Evolutionary conservation across 2,329 filamentous ascomycete genomes (phyloP).

Genomic region (Metarhizium album): DNA sequence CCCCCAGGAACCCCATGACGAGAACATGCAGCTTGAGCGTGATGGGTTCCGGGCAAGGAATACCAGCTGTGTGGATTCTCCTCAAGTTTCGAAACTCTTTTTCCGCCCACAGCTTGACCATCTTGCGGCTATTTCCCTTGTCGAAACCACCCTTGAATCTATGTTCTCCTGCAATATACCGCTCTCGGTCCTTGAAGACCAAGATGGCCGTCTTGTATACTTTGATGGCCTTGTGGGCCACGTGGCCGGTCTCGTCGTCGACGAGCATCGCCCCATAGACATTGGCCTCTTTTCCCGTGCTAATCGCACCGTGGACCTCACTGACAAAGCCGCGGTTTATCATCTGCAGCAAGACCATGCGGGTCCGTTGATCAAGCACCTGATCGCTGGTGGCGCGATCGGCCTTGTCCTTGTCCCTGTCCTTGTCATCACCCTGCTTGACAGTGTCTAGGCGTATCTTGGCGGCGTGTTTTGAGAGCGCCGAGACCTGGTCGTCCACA

Average conservation of each 20-base stretch:
- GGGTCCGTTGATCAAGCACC: conserved; percentile 84
- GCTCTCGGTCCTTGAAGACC: conserved; percentile 94
- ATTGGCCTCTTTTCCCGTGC: conserved; percentile 96
- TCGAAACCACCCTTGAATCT: conserved; percentile 84
- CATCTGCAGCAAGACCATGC: conserved; percentile 92
- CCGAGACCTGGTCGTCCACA: conserved; percentile 79
- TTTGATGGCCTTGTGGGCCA: conserved; percentile 80
- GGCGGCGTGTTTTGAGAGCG: conserved; percentile 72
- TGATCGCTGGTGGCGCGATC: conserved; percentile 92
- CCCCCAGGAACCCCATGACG: conserved; percentile 88
- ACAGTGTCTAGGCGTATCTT: conserved; percentile 72
- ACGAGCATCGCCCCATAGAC: conserved; percentile 81
- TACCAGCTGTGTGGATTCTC: conserved; percentile 70
- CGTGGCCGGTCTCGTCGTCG: conserved; percentile 39
- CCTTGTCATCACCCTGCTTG: conserved; percentile 40
- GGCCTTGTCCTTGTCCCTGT: conserved; percentile 82
- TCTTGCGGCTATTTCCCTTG: conserved; percentile 88
- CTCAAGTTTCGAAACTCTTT: conserved; percentile 95
- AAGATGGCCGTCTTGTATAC: conserved; percentile 98
- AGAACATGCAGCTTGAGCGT: conserved; percentile 88
- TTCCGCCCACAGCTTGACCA: conserved; percentile 98
- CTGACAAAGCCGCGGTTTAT: conserved; percentile 84
- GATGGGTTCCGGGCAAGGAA: conserved; percentile 83
- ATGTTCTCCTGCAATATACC: conserved; percentile 91
- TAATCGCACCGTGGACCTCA: conserved; percentile 89